These are phyloP conservation scores for Phoma sp. DNA, from an alignment of 2,329 filamentous ascomycete species.

Conservation along the genomic window DNA sequence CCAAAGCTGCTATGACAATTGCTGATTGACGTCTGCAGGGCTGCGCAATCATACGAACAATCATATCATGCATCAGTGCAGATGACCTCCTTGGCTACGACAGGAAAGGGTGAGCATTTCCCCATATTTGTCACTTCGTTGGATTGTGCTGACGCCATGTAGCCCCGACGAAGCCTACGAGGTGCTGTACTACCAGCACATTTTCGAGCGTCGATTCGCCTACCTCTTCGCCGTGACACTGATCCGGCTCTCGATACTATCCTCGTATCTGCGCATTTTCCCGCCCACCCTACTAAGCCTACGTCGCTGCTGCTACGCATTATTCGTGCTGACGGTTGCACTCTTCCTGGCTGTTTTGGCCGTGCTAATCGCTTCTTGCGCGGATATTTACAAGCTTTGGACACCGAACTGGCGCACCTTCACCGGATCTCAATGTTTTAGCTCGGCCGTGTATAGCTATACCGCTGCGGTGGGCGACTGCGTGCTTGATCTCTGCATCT, in stretches of 20 bases:
- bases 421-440: slow-evolving; percentile 34
- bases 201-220: slow-evolving; percentile 43
- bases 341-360: slow-evolving; percentile 33
- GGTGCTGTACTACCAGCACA: slow-evolving; percentile 38
- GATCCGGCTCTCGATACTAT: slow-evolving; percentile 44
- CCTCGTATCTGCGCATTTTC: slow-evolving; percentile 49
- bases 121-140: not conserved
- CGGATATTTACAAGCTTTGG: slow-evolving; percentile 36
- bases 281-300: slow-evolving; percentile 29
- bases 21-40: slow-evolving; percentile 17
- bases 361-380: slow-evolving; percentile 33
- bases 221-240: slow-evolving; percentile 46
- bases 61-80: slow-evolving; percentile 39
- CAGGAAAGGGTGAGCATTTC: slow-evolving; percentile 28
- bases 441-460: slow-evolving; percentile 35
- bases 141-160: not conserved
- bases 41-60: slow-evolving; percentile 31
- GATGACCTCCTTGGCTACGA: slow-evolving; percentile 35
- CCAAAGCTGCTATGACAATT: not conserved
- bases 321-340: slow-evolving; percentile 26
- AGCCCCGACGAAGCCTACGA: slow-evolving; percentile 29
- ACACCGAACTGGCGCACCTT: slow-evolving; percentile 28
- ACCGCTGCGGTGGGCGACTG: slow-evolving; percentile 38
- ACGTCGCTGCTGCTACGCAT: slow-evolving; percentile 25
- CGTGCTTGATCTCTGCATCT: slow-evolving; percentile 36